Conservation (phyloP, 768 basidiomycete species). For the Clitopilus hobsonii region DNA sequence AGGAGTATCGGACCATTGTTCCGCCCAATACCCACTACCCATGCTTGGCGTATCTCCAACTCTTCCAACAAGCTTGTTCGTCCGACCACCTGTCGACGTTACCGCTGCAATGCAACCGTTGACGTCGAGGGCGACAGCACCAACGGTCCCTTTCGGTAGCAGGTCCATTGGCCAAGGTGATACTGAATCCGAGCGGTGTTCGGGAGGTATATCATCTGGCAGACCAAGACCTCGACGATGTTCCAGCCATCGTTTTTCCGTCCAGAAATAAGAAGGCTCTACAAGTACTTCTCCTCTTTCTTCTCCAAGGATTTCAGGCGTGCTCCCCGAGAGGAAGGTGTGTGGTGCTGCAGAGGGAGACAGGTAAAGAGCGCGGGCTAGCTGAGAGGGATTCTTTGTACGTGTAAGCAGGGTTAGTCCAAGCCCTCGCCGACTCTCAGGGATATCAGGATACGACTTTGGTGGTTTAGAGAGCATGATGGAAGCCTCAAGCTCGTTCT, state of each 20-base stretch:
- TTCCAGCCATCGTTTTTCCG: slow-evolving; percentile 69
- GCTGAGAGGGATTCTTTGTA: slow-evolving; percentile 67
- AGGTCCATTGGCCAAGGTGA: slow-evolving; percentile 39
- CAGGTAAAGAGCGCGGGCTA: slow-evolving; percentile 68
- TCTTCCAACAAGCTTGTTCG: slow-evolving; percentile 80
- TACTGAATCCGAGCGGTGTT: slow-evolving; percentile 13
- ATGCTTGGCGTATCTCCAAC: slow-evolving; percentile 81
- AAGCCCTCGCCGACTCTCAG: slow-evolving; percentile 54
- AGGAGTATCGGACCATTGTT: slow-evolving; percentile 53
- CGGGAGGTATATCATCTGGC: slow-evolving; percentile 59
- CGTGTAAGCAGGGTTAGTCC: slow-evolving; percentile 63
- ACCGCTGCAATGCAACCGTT: slow-evolving; percentile 67
- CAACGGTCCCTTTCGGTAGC: slow-evolving; percentile 75
- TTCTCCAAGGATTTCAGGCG: slow-evolving; percentile 58
- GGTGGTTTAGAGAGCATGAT: slow-evolving; percentile 81
- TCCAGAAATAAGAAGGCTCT: slow-evolving; percentile 77
- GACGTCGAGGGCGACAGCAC: slow-evolving; percentile 75
- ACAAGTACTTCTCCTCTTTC: slow-evolving; percentile 54
- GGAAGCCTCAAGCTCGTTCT: slow-evolving; percentile 83
- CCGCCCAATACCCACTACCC: slow-evolving; percentile 82
- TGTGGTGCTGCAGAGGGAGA: slow-evolving; percentile 60
- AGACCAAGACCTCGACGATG: slow-evolving; percentile 71
- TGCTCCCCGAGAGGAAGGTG: slow-evolving; percentile 61
- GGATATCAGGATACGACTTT: slow-evolving; percentile 53
- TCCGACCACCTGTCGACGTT: slow-evolving; percentile 79